Evolutionary conservation across 2,329 filamentous ascomycete species (phyloP), one percentile per base, ranked within the genome.

Genomic region (Mycosphaerella sp.): DNA sequence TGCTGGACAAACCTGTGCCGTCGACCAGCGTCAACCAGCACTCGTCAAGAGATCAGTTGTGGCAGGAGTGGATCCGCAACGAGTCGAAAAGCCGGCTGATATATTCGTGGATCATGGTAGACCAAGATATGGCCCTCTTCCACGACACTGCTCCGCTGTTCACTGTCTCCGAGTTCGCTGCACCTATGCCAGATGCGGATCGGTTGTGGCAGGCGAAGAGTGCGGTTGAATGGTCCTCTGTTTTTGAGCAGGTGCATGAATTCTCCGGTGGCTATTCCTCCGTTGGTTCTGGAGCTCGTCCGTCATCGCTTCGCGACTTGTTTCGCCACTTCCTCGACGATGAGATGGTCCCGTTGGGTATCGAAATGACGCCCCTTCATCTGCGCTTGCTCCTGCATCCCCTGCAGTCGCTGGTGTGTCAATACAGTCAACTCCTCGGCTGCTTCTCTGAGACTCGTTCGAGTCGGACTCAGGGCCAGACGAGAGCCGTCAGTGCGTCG

Each of bases 51-150:
- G 71, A 78, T 72, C 58, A 75, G 72, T 61, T 78, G 63, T 87
- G 84, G 84, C 77, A 75, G 53, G 74, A 80, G 38, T 88, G 85
- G 85, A 75, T 83, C 50, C 76, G 82, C 59, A 78, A 80, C 31
- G 85, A 88, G 68, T 78, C 78, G 47, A 77, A 79, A 59, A 85
- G 55, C 63, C 85, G 84, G 60, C 73, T 88, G 32, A 80, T 86
- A n/a, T 87, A 88, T 70, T 86, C 84, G 51, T 88, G 84, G 82
- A 81, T 85, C 17, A 85, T 86, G 80, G 78, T 86, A 23, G 85
- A 89, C 64, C 84, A 87, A 63, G 85, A 89, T 68, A 72, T 86
- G 52, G 80, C 81, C 45, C 72, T 86, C 7, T 86, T 86, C 70
- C 78, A 85, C 59, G 83, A 86, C 62, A 80, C 77, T 1, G 74